These are phyloP conservation scores for Populus ilicifolia DNA, from an alignment of 345 rosid genomes.

Conservation along the genomic window DNA sequence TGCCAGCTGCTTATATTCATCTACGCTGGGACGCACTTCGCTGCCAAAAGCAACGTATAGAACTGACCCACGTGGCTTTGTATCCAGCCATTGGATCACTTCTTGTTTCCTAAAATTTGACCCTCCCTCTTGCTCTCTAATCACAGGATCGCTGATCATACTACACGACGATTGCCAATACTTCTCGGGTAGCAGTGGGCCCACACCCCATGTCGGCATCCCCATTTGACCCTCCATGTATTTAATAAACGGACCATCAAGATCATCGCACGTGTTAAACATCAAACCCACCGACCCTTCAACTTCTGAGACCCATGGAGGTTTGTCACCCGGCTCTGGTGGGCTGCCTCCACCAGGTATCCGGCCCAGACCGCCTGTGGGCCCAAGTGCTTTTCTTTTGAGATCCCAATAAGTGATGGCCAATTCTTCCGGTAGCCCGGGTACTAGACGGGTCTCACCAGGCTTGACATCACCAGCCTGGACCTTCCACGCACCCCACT, in stretches of 20 bases:
- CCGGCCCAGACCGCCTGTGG: neutral
- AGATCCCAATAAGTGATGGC: constrained; percentile 24
- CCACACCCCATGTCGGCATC: constrained; percentile 43
- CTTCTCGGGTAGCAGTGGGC: constrained; percentile 39
- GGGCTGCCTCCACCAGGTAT: constrained; percentile 16
- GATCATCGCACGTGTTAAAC: constrained; percentile 38
- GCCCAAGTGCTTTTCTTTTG: constrained; percentile 4
- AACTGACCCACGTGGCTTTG: constrained; percentile 36
- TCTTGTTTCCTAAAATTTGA: constrained; percentile 22
- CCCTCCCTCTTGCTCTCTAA: too few species aligned
- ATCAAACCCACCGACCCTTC: constrained; percentile 18
- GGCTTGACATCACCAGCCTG: constrained; percentile 16
- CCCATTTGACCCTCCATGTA: constrained; percentile 16
- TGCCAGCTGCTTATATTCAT: constrained; percentile 21
- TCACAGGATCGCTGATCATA: constrained; percentile 12
- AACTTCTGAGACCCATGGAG: constrained; percentile 30
- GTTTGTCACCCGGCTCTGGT: constrained; percentile 32
- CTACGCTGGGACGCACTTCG: constrained; percentile 30
- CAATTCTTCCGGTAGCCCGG: constrained; percentile 35
- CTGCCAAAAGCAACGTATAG: constrained; percentile 37
- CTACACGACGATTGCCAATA: constrained; percentile 20
- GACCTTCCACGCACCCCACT: constrained; percentile 27
- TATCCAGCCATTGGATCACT: constrained; percentile 34
- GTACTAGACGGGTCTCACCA: constrained; percentile 26
- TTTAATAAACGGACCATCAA: constrained; percentile 30